Evolutionary conservation across 2,329 filamentous ascomycete species (phyloP).

Genomic region (Cordyceps tenuipes): DNA sequence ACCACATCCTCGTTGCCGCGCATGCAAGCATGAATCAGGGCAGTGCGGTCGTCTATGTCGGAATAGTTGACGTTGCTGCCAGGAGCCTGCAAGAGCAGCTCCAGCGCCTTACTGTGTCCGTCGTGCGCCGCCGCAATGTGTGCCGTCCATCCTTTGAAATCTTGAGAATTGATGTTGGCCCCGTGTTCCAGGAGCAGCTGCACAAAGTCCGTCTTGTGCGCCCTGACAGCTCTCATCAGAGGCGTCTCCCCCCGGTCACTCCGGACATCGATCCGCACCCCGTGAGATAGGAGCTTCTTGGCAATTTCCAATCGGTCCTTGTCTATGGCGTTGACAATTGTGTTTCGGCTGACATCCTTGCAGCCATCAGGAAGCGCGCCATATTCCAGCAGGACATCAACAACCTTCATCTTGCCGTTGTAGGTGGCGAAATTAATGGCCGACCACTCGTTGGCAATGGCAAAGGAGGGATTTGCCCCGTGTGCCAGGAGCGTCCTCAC

Average conservation of each 20-base stretch:
- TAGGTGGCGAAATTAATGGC: constrained; percentile 22
- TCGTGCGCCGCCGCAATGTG: constrained; percentile 2
- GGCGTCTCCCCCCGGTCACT: constrained; percentile 6
- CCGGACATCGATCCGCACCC: neutral
- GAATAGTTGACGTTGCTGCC: neutral
- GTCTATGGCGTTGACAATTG: constrained; percentile 11
- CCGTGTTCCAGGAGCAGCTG: neutral
- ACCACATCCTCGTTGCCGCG: neutral
- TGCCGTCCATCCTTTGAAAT: neutral
- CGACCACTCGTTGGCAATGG: constrained; percentile 14
- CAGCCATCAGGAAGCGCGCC: constrained; percentile 3
- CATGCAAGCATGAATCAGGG: constrained; percentile 7
- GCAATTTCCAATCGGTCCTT: constrained; percentile 13
- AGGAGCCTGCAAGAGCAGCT: neutral
- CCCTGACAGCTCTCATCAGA: neutral
- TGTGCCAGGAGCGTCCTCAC: constrained; percentile 12
- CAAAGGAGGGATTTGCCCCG: constrained; percentile 22
- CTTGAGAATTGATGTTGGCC: neutral
- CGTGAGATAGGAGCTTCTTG: neutral
- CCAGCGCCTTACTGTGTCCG: neutral
- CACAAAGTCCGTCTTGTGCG: neutral
- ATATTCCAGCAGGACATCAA: neutral
- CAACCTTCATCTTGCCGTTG: constrained; percentile 7
- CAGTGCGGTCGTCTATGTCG: constrained; percentile 3
- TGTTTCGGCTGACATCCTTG: neutral